These are phyloP conservation scores for Trichophyton equinum DNA, from an alignment of 2,329 filamentous ascomycete genomes.

Conservation along the genomic window DNA sequence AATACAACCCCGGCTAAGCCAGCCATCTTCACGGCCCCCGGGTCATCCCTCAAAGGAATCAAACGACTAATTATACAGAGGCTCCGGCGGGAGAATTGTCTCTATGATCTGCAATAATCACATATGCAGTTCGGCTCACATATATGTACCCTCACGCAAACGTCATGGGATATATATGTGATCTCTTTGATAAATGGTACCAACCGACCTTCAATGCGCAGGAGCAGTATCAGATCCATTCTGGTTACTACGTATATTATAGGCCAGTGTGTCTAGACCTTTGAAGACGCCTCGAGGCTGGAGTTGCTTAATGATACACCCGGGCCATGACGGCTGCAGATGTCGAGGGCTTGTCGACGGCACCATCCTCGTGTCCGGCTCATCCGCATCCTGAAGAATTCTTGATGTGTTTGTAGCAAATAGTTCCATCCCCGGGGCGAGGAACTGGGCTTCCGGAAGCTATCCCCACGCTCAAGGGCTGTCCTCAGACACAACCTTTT, in stretches of 20 bases:
- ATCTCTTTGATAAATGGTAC: neutral
- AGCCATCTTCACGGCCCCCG: conserved; percentile 9
- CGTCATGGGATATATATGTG: neutral
- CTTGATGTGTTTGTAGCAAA: neutral
- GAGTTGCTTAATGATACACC: neutral
- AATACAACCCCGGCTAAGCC: conserved; percentile 17
- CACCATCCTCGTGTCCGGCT: neutral
- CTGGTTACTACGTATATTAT: neutral
- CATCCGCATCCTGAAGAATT: neutral
- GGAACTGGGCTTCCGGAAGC: neutral
- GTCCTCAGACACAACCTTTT: neutral
- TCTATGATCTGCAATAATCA: neutral
- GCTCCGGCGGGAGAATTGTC: neutral
- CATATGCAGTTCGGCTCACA: neutral
- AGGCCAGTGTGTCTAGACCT: neutral
- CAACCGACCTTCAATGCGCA: neutral
- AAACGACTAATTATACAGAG: neutral
- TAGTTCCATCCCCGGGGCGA: neutral
- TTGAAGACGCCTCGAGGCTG: neutral
- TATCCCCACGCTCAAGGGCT: neutral
- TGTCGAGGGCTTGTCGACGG: neutral
- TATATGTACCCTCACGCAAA: neutral
- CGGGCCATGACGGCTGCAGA: neutral
- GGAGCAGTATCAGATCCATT: neutral
- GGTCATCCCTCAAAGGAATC: neutral